These are phyloP conservation scores for Torulaspora globosa DNA, from an alignment of 1,139 yeast species.

Conservation along the genomic window DNA sequence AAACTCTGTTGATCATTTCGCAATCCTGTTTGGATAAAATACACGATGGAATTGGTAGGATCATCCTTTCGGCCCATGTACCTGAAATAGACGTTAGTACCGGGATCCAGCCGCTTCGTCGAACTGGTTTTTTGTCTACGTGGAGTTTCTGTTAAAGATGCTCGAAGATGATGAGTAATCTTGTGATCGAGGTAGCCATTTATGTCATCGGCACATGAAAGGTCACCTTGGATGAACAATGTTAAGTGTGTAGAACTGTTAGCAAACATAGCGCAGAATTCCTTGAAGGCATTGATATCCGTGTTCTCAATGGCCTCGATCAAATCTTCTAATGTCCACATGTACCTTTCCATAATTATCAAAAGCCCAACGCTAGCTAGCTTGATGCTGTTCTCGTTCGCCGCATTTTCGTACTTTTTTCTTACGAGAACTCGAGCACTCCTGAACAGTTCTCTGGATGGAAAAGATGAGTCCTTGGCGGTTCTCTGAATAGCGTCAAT, in stretches of 20 bases:
- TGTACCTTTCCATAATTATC: constrained; percentile 49
- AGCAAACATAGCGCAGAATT: constrained; percentile 33
- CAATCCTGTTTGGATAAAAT: constrained; percentile 53
- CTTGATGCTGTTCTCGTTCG: constrained; percentile 41
- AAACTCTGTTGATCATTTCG: constrained; percentile 38
- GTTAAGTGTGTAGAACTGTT: constrained; percentile 38
- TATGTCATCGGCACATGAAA: constrained; percentile 31
- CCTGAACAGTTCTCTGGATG: constrained; percentile 40
- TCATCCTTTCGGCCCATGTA: constrained; percentile 41
- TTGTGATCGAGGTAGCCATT: constrained; percentile 22
- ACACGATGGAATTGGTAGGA: constrained; percentile 47
- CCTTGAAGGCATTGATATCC: constrained; percentile 42
- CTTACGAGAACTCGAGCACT: constrained; percentile 45
- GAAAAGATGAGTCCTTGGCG: constrained; percentile 17
- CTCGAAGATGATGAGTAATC: constrained; percentile 22
- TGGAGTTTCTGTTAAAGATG: neutral
- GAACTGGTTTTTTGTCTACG: constrained; percentile 22
- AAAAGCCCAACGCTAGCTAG: constrained; percentile 47
- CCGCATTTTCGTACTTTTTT: constrained; percentile 42
- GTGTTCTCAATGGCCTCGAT: constrained; percentile 54
- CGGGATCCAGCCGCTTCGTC: constrained; percentile 40
- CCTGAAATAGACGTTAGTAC: constrained; percentile 38
- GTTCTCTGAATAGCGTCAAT: constrained; percentile 18
- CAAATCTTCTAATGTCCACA: constrained; percentile 51
- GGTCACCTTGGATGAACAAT: constrained; percentile 50